These are phyloP conservation scores for Agrocybe pediades DNA, from an alignment of 768 basidiomycete genomes.

Conservation along the genomic window DNA sequence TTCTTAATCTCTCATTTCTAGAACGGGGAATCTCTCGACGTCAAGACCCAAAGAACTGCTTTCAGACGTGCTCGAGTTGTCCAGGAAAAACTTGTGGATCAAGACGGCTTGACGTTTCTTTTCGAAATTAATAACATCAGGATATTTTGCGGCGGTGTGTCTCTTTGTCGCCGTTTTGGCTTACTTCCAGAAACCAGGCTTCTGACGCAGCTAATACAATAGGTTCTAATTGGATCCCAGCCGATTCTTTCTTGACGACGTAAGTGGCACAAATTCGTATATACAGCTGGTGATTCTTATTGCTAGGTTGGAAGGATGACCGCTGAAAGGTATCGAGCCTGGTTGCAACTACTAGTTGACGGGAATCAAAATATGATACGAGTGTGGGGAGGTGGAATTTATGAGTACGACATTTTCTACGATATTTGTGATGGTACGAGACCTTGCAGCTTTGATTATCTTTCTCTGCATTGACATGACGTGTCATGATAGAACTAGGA, in stretches of 20 bases:
- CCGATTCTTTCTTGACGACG: conserved; percentile 88
- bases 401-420: conserved; percentile 83
- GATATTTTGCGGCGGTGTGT: conserved; percentile 80
- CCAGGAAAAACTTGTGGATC: conserved; percentile 76
- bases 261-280: conserved; percentile 29
- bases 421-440: conserved; percentile 73
- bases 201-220: conserved; percentile 46
- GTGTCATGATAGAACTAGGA: conserved; percentile 56
- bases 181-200: not conserved
- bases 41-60: conserved; percentile 60
- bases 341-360: conserved; percentile 83
- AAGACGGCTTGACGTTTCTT: conserved; percentile 80
- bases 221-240: conserved; percentile 95
- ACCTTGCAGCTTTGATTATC: not conserved
- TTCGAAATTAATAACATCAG: conserved; percentile 91
- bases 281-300: not conserved
- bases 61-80: conserved; percentile 81
- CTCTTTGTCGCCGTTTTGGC: not conserved
- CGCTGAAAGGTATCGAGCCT: conserved; percentile 64
- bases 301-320: conserved; percentile 30
- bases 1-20: conserved; percentile 20
- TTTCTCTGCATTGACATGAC: not conserved
- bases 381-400: conserved; percentile 94
- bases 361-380: conserved; percentile 94
- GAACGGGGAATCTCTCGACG: conserved; percentile 56